Evolutionary conservation across 495 filamentous ascomycete genomes (phyloP), one percentile per base, ranked within the genome.

Genomic region (Physcia stellaris): DNA sequence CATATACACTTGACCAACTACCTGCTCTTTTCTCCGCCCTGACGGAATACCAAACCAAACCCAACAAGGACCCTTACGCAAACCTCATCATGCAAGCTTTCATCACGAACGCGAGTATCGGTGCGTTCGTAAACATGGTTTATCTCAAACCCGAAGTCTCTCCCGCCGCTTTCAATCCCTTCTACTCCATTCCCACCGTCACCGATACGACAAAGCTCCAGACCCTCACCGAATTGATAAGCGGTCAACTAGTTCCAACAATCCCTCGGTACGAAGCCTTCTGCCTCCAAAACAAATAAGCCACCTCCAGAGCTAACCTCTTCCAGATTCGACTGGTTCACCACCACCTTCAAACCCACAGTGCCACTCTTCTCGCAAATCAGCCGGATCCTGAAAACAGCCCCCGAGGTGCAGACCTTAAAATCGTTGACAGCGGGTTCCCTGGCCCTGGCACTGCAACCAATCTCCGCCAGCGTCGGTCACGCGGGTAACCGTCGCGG

Each of bases 21-120:
- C 51, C 51, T 4, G 41, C 35, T 2, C 19, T 60, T 7, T 46
- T 56, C 12, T 41, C 50, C 53, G 16, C 56, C 59, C 7, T 62
- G 59, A 29, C 46, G 45, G 37, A 56, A 55, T 31, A 49, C 62
- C 18, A 53, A 48, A 30, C 45, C 49, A 21, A 59, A 56, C 41
- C 47, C 49, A 17, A 46, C 47, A 9, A 39, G 46, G 66, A 70
- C 41, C 50, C 56, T 0, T 54, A 70, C 20, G 64, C 67, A 6
- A 59, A 62, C 24, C 48, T 68, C 24, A 68, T 67, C 36, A 43
- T 67, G 13, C 49, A 55, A 55, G 56, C 4, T 65, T 63, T 48
- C 47, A 55, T 3, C 55, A 56, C 35, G 38, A 33, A n/a, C 42
- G 53, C 18, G 23, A 55, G 54, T 52, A 11, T 53, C 50, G 15